Evolutionary conservation across 208 protist genomes (phyloP).

Genomic region (Trichomonas tenax): DNA sequence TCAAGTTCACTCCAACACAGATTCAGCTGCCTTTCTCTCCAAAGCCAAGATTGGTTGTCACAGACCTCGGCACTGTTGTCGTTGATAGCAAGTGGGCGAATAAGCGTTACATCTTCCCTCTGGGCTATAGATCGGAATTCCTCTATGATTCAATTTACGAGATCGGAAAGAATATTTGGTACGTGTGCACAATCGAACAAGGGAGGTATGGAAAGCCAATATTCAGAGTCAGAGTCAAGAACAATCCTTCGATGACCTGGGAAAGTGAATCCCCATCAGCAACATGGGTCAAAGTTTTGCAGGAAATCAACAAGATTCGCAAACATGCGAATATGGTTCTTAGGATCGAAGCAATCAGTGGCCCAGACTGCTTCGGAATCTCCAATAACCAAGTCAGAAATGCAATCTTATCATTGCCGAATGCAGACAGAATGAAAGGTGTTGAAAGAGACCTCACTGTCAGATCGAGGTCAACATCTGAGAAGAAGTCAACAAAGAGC

Average conservation of each 20-base stretch:
- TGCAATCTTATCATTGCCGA: neutral
- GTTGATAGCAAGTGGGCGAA: neutral
- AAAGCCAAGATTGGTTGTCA: neutral
- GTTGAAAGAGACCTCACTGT: no score
- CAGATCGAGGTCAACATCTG: no score
- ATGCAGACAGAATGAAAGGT: neutral
- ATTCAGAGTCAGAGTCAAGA: neutral
- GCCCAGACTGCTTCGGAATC: neutral
- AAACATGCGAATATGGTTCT: neutral
- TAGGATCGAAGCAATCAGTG: neutral
- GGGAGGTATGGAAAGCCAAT: neutral
- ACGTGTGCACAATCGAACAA: neutral
- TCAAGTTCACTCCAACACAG: neutral
- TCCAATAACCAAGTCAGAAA: neutral
- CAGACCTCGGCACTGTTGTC: neutral
- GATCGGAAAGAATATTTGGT: neutral
- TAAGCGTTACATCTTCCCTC: neutral
- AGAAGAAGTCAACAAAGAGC: no score
- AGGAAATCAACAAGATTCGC: neutral
- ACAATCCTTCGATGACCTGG: neutral
- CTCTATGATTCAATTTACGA: neutral
- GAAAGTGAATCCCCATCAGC: neutral
- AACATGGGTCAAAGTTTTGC: neutral
- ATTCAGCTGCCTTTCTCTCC: neutral
- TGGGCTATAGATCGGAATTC: neutral